These are phyloP conservation scores for Coniferiporia sulphurascens DNA, from an alignment of 1,284 basidiomycete genomes.

Conservation along the genomic window DNA sequence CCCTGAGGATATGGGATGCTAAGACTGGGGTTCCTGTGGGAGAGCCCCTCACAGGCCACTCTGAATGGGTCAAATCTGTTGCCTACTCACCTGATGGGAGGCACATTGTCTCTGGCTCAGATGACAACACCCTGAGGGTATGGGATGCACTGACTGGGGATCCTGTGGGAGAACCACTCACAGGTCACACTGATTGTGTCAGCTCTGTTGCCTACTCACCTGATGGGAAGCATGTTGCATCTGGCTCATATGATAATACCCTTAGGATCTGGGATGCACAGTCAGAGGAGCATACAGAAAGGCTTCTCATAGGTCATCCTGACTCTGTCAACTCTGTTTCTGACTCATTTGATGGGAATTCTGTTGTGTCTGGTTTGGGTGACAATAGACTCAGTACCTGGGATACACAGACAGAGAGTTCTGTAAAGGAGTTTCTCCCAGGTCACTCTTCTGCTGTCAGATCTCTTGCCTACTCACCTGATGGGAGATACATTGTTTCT, in stretches of 20 bases:
- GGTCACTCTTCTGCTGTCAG: too few species aligned
- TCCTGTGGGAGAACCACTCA: slow-evolving; percentile 54
- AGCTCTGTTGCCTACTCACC: background rate
- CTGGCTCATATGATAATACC: background rate
- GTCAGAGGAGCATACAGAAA: too few species aligned
- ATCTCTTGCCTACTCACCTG: too few species aligned
- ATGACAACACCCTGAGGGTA: slow-evolving; percentile 74
- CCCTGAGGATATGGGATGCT: background rate
- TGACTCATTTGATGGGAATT: too few species aligned
- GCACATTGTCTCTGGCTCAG: slow-evolving; percentile 74
- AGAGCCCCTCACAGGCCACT: background rate
- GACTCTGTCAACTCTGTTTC: too few species aligned
- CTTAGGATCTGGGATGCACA: background rate
- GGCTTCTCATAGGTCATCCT: too few species aligned
- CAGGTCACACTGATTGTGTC: slow-evolving; percentile 51
- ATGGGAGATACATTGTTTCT: too few species aligned
- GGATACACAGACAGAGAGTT: too few species aligned
- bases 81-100: background rate
- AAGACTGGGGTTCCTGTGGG: background rate
- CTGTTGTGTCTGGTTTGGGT: too few species aligned
- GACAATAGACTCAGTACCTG: too few species aligned
- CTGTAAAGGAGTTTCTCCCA: too few species aligned
- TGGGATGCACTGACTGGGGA: slow-evolving; percentile 66
- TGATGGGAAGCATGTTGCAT: background rate
- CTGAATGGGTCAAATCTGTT: background rate